These are phyloP conservation scores for Brassica juncea DNA, from an alignment of 345 rosid species.

Conservation along the genomic window DNA sequence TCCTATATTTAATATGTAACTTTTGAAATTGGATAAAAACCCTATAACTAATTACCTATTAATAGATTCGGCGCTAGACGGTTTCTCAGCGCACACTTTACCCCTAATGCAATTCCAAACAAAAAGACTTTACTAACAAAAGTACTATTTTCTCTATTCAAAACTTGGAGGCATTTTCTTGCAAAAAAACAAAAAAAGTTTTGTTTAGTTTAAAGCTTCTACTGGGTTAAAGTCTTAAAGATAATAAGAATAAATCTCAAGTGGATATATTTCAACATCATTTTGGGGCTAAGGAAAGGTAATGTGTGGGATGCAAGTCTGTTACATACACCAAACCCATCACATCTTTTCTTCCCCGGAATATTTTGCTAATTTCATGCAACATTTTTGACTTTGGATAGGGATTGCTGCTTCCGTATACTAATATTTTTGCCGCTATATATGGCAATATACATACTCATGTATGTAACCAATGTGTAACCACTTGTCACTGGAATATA, in stretches of 20 bases:
- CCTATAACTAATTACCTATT: no score
- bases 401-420: slow-evolving; percentile 33
- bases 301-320: slow-evolving; percentile 38
- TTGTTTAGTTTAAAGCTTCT: neutral
- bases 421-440: neutral
- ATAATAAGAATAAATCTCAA: slow-evolving; percentile 13
- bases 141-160: neutral
- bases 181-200: neutral
- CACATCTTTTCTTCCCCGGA: slow-evolving; percentile 21
- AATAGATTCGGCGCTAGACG: no score
- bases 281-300: slow-evolving; percentile 18
- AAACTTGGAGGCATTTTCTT: neutral
- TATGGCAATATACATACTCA: slow-evolving; percentile 14
- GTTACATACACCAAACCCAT: slow-evolving; percentile 30
- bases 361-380: slow-evolving; percentile 43
- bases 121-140: neutral
- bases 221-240: no score
- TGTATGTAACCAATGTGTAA: slow-evolving; percentile 15
- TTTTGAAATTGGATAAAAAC: no score
- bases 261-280: slow-evolving; percentile 22
- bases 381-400: slow-evolving; percentile 34
- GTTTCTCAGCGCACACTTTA: no score
- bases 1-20: no score
- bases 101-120: no score
- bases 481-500: slow-evolving; percentile 28